These are phyloP conservation scores for Peronospora belbahrii DNA, from an alignment of 352 stramenopile species.

Conservation along the genomic window DNA sequence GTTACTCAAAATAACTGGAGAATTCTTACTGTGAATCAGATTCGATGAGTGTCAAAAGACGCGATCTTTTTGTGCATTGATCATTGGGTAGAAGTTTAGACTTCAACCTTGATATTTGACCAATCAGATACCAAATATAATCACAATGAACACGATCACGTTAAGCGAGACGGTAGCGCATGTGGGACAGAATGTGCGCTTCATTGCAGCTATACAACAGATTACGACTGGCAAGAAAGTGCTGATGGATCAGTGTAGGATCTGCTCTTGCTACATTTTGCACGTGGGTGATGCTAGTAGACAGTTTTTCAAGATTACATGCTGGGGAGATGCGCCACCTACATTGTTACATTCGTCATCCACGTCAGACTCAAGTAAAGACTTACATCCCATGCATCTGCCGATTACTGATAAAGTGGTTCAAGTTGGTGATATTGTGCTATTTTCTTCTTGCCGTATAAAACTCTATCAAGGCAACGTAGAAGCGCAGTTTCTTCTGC, in stretches of 20 bases:
- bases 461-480: constrained; percentile 41
- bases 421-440: constrained; percentile 44
- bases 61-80: constrained; percentile 7
- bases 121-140: not conserved
- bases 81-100: constrained; percentile 11
- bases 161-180: constrained; percentile 16
- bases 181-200: constrained; percentile 29
- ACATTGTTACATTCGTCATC: constrained; percentile 18
- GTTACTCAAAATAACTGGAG: constrained; percentile 13
- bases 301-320: constrained; percentile 49
- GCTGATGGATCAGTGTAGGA: constrained; percentile 22
- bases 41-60: constrained; percentile 11
- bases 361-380: not conserved
- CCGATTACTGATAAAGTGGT: constrained; percentile 23
- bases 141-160: constrained; percentile 16
- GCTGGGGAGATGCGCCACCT: constrained; percentile 40
- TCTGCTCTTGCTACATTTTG: constrained; percentile 37
- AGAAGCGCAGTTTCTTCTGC: constrained; percentile 41
- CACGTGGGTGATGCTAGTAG: constrained; percentile 36
- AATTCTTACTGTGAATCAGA: constrained; percentile 20
- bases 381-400: constrained; percentile 24
- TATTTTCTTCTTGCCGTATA: constrained; percentile 44
- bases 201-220: constrained; percentile 47
- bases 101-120: constrained; percentile 17
- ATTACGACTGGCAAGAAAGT: constrained; percentile 26